Evolutionary conservation across 2,329 filamentous ascomycete genomes (phyloP).

Genomic region (Fusarium sp.): DNA sequence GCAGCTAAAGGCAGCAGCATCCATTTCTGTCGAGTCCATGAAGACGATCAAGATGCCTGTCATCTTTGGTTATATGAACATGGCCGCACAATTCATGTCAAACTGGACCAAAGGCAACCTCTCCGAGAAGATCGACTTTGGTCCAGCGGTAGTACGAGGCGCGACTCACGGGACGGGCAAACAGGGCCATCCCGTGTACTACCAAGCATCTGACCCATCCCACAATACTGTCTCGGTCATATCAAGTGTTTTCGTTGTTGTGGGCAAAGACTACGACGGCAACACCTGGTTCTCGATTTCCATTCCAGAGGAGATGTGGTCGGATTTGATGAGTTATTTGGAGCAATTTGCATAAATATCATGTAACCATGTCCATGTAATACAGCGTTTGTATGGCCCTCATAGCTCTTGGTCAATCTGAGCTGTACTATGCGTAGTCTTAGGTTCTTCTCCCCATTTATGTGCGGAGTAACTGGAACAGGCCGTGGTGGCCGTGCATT

Average conservation of each 20-base stretch:
- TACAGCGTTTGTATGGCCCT: too few species aligned
- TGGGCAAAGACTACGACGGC: slow-evolving; percentile 20
- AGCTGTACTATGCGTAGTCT: too few species aligned
- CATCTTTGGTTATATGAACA: slow-evolving; percentile 28
- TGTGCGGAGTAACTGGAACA: too few species aligned
- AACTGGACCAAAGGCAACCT: slow-evolving; percentile 38
- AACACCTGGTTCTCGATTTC: slow-evolving; percentile 33
- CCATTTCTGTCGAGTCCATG: slow-evolving; percentile 25
- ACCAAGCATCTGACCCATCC: slow-evolving; percentile 27
- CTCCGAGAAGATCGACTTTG: slow-evolving; percentile 34
- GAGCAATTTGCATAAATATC: slow-evolving; percentile 10
- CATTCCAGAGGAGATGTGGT: slow-evolving; percentile 25
- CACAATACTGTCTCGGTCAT: slow-evolving; percentile 29
- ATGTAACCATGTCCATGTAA: not conserved
- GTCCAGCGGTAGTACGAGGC: slow-evolving; percentile 16
- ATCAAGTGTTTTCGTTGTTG: slow-evolving; percentile 28
- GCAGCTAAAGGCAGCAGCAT: slow-evolving; percentile 31
- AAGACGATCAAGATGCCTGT: slow-evolving; percentile 15
- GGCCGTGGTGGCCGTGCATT: too few species aligned
- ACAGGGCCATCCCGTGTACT: slow-evolving; percentile 29
- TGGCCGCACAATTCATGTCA: slow-evolving; percentile 35
- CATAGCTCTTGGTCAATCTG: too few species aligned
- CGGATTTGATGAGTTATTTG: slow-evolving; percentile 19
- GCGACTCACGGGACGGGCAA: not conserved
- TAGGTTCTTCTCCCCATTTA: too few species aligned